These are phyloP conservation scores for Pulveroboletus sp. DNA, from an alignment of 768 basidiomycete species.

Conservation along the genomic window DNA sequence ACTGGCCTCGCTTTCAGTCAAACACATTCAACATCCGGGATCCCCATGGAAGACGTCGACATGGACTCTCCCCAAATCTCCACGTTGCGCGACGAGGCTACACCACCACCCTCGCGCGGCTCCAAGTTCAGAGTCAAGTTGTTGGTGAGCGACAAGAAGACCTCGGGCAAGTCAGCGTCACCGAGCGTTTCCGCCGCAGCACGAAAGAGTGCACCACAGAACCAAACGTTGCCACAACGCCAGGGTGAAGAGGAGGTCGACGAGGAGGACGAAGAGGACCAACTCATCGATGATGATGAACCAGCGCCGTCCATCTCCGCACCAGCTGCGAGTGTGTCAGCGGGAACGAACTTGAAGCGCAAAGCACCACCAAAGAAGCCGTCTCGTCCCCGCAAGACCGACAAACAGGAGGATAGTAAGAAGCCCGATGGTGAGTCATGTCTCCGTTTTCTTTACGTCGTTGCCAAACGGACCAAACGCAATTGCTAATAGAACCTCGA, in stretches of 20 bases:
- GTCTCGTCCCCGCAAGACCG: slow-evolving; percentile 52
- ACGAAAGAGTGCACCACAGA: slow-evolving; percentile 23
- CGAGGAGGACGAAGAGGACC: slow-evolving; percentile 73
- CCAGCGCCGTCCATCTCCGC: slow-evolving; percentile 28
- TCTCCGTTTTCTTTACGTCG: slow-evolving; percentile 24
- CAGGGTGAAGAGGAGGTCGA: slow-evolving; percentile 50
- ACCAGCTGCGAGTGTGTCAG: slow-evolving; percentile 24
- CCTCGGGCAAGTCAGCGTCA: slow-evolving; percentile 34
- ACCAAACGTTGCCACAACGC: slow-evolving; percentile 17
- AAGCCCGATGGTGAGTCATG: slow-evolving; percentile 41
- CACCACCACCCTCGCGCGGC: slow-evolving; percentile 54
- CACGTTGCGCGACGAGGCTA: slow-evolving; percentile 68
- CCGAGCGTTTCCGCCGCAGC: slow-evolving; percentile 21
- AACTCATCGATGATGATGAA: slow-evolving; percentile 71
- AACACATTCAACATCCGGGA: neutral
- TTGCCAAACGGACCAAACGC: neutral
- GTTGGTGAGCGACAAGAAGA: slow-evolving; percentile 44
- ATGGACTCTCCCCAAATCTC: slow-evolving; percentile 87
- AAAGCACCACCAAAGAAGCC: slow-evolving; percentile 48
- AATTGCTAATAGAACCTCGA: slow-evolving; percentile 24
- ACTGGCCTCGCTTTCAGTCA: neutral
- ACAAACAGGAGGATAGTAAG: slow-evolving; percentile 47
- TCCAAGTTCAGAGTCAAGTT: slow-evolving; percentile 51
- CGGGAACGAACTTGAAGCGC: slow-evolving; percentile 49
- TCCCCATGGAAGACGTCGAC: slow-evolving; percentile 40